Percentiles rank a stretch among this genome's conserved stretches.
Conservation (phyloP, 2,329 filamentous ascomycete genomes). For the Aspergillus sp. region DNA sequence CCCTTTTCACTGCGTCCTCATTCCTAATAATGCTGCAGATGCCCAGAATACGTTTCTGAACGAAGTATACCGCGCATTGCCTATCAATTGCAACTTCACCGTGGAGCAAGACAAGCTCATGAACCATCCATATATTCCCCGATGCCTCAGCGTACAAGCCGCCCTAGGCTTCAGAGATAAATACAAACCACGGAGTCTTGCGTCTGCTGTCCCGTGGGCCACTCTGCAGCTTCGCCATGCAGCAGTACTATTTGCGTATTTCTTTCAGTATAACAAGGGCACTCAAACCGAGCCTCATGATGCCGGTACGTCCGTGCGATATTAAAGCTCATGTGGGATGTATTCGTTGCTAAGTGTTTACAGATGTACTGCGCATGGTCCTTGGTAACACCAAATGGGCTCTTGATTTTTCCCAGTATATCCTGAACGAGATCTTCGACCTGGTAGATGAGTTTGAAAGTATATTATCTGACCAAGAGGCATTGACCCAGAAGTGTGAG, state of each 20-base stretch:
- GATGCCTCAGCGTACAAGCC: conserved; percentile 70
- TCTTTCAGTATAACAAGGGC: conserved; percentile 55
- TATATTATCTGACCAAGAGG: conserved; percentile 24
- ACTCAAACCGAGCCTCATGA: conserved; percentile 45
- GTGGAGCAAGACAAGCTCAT: conserved; percentile 69
- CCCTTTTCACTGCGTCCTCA: conserved; percentile 17
- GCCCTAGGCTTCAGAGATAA: conserved; percentile 66
- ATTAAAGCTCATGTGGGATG: no score
- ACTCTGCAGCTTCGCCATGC: conserved; percentile 66
- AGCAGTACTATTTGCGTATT: conserved; percentile 55
- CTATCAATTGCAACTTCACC: conserved; percentile 71
- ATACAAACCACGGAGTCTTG: conserved; percentile 52
- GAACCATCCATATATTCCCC: conserved; percentile 62
- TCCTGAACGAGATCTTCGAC: conserved; percentile 47
- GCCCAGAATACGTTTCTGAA: conserved; percentile 56
- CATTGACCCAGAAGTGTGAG: conserved; percentile 31
- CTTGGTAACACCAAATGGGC: conserved; percentile 72
- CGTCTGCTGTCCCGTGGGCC: conserved; percentile 66
- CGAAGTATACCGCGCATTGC: conserved; percentile 61
- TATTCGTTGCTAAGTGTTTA: conserved; percentile 3
- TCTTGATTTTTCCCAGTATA: conserved; percentile 54
- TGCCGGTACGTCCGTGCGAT: conserved; percentile 39
- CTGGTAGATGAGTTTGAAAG: conserved; percentile 34
- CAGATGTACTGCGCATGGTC: conserved; percentile 64
- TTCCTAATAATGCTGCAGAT: conserved; percentile 33